Base-by-base conservation (phyloP, 1,284 basidiomycete genomes). In the Chalciporus sp. region DNA sequence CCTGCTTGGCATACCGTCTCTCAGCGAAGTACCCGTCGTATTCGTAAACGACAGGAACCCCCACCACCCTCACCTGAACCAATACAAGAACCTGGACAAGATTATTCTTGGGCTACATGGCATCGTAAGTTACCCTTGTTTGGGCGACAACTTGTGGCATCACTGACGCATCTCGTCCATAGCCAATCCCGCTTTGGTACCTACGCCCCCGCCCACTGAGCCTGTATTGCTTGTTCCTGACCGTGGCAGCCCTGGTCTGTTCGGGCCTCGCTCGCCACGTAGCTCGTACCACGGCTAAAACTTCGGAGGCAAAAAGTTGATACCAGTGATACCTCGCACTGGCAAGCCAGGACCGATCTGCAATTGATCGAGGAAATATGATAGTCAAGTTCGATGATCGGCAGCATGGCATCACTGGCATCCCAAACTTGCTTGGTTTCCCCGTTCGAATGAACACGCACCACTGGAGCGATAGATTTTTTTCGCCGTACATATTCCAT, bases 61-160 rank as follows among this genome's bases (percentile, higher is more conserved):
- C 59, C 56, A 3, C 62, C 70, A 9, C 63, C 68, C 1, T 65
- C 66, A 1, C 66, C 73, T 2, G 68, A 73, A 7, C 69, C 72
- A 23, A 60, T 63, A 2, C 70, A 63, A 50, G 69, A 67, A 53
- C 73, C 74, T 54, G 75, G 67, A 54, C 76, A 75, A 63, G 67
- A 70, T 19, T 66, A 65, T 33, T 82, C 82, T 5, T 86, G 87
- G 86, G 77, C 76, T 41, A 81, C 82, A 43, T 90, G 88, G 86
- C 83, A 79, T 70, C 86, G 87, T 90, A 62, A 74, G 85, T 76
- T 55, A 19, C 31, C 35, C 4, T 44, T 56, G 23, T 56, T 66
- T 52, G 53, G 10, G n/a, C 43, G 50, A 43, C 46, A 49, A 52
- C 20, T 29, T 51, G 12, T 19, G 31, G 28, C 8, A n/a, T n/a